phyloP scores from a whole-genome alignment of 306 rosid genomes.

The Mimosa bimucronata region DNA sequence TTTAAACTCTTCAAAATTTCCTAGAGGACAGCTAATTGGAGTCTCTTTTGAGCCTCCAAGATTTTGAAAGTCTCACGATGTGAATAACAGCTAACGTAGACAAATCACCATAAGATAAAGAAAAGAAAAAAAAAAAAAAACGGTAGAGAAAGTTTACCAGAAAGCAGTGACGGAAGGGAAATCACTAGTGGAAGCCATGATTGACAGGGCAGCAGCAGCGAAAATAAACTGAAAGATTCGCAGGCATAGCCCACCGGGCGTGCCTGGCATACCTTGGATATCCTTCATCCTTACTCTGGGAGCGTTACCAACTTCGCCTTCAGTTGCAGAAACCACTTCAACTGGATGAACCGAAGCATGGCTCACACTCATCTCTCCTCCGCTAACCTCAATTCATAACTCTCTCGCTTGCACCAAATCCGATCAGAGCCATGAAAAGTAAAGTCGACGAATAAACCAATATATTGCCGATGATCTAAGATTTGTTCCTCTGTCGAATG shows the following conservation, averaged over 20 bases:
- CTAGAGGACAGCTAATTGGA: not conserved
- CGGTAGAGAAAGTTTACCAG: conserved; percentile 44
- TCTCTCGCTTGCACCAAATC: conserved; percentile 31
- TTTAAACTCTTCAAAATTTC: not conserved
- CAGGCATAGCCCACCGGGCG: conserved; percentile 70
- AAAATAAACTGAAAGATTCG: conserved; percentile 69
- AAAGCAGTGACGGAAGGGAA: conserved; percentile 93
- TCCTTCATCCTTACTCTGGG: conserved; percentile 84
- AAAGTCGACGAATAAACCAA: conserved; percentile 13
- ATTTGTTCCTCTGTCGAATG: not conserved
- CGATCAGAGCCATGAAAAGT: conserved; percentile 34
- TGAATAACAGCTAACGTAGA: not conserved
- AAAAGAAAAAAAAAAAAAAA: not conserved
- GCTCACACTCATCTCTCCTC: conserved; percentile 81
- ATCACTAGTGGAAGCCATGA: conserved; percentile 84
- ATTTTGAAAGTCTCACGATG: not conserved
- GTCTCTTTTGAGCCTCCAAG: conserved; percentile 31
- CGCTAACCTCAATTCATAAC: conserved; percentile 50
- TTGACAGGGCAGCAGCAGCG: conserved; percentile 67
- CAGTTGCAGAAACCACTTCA: conserved; percentile 61
- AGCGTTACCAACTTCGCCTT: conserved; percentile 46
- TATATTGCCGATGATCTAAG: conserved; percentile 12
- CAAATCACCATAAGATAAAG: not conserved
- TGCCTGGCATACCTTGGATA: conserved; percentile 93
- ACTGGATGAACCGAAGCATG: conserved; percentile 88